Conservation (phyloP, 1,284 basidiomycete genomes). For the Earliella scabrosa region DNA sequence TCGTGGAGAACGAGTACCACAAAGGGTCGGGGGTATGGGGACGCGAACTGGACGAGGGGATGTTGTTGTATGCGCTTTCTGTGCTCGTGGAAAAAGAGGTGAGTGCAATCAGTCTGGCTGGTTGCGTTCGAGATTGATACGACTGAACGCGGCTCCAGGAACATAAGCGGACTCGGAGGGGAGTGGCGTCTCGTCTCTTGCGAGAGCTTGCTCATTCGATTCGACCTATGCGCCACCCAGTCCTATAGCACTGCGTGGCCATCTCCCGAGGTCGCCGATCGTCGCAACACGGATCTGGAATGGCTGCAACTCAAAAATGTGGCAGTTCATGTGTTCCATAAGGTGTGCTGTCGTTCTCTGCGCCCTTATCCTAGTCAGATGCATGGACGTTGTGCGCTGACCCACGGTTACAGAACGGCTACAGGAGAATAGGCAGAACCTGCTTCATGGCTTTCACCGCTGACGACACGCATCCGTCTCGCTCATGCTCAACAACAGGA, state of each 20-base stretch:
- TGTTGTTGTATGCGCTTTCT: slow-evolving; percentile 32
- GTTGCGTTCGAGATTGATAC: no score
- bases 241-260: slow-evolving; percentile 29
- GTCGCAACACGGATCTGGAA: neutral
- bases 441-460: slow-evolving; percentile 14
- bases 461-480: slow-evolving; percentile 16
- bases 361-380: no score
- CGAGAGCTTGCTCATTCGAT: slow-evolving; percentile 27
- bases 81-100: slow-evolving; percentile 31
- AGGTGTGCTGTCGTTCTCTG: slow-evolving; percentile 14
- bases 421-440: slow-evolving; percentile 21
- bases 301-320: slow-evolving; percentile 3
- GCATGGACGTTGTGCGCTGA: no score
- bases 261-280: neutral
- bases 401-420: slow-evolving; percentile 11
- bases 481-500: slow-evolving; percentile 6
- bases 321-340: slow-evolving; percentile 26
- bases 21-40: slow-evolving; percentile 41
- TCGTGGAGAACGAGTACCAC: slow-evolving; percentile 31
- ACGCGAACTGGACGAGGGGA: slow-evolving; percentile 32
- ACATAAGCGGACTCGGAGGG: slow-evolving; percentile 28
- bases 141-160: neutral
- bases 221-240: slow-evolving; percentile 19
- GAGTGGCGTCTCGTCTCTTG: slow-evolving; percentile 33
- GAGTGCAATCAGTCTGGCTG: no score